Percentiles rank a stretch among this genome's conserved stretches.
These are phyloP conservation scores for Azolla pinnata DNA, from an alignment of 75 land plant species.

Conservation along the genomic window DNA sequence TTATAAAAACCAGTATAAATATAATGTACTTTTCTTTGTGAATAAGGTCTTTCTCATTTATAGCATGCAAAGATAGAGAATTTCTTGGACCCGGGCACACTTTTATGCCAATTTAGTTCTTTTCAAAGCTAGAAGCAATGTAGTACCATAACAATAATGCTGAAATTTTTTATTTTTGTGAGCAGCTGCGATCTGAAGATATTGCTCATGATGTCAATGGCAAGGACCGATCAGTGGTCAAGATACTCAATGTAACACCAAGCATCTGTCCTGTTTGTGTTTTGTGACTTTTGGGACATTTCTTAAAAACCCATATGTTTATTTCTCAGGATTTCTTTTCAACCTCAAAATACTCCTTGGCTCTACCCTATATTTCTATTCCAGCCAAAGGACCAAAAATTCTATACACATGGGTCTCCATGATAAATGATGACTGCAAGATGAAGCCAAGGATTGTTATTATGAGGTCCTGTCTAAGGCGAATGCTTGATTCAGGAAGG, in stretches of 20 bases:
- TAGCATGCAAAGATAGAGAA: too few relatives aligned
- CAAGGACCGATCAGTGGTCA: background rate
- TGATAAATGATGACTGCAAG: background rate
- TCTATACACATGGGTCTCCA: background rate
- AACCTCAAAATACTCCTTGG: background rate
- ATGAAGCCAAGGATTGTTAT: background rate
- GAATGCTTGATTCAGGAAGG: background rate
- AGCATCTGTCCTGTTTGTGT: background rate
- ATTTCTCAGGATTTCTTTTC: background rate
- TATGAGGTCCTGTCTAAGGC: background rate
- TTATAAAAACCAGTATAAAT: too few relatives aligned
- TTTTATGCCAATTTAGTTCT: too few relatives aligned
- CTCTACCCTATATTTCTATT: background rate
- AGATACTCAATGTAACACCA: background rate
- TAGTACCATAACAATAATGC: too few relatives aligned
- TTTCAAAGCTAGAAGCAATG: too few relatives aligned
- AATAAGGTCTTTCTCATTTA: too few relatives aligned
- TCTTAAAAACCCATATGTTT: background rate
- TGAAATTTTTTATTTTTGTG: background rate
- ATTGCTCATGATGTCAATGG: background rate
- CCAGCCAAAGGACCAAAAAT: background rate
- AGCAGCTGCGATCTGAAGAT: slow-evolving; percentile 1
- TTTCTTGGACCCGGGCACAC: too few relatives aligned
- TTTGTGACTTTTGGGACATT: background rate
- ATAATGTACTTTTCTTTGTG: too few relatives aligned